Conservation (phyloP, 2,329 filamentous ascomycete genomes). For the Davidsoniella virescens region DNA sequence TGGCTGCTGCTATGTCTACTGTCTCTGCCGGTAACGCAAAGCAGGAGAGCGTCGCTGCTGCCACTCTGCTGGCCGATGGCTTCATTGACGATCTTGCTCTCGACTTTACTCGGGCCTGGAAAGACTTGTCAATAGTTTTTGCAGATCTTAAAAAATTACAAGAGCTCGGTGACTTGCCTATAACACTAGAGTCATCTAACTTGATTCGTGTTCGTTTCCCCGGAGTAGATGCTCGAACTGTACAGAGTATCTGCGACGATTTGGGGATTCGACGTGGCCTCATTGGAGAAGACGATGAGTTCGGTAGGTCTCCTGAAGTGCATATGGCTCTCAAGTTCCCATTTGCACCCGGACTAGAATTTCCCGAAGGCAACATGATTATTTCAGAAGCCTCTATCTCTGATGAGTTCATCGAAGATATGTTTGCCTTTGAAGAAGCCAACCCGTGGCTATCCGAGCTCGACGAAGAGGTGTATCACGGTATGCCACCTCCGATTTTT, state of each 20-base stretch:
- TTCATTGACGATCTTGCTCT: conserved; percentile 71
- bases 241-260: conserved; percentile 73
- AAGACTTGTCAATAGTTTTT: conserved; percentile 64
- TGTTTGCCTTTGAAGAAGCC: conserved; percentile 26
- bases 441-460: conserved; percentile 31
- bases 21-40: conserved; percentile 6
- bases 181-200: conserved; percentile 51
- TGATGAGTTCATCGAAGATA: conserved; percentile 24
- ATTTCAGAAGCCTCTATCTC: no score
- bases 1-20: conserved; percentile 34
- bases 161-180: conserved; percentile 65
- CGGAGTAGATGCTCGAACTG: conserved; percentile 68
- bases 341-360: conserved; percentile 47
- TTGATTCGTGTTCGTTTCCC: conserved; percentile 73
- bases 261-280: conserved; percentile 68
- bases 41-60: conserved; percentile 24
- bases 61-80: conserved; percentile 64
- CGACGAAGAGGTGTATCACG: conserved; percentile 32
- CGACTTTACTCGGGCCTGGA: conserved; percentile 75
- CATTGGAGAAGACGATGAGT: conserved; percentile 60
- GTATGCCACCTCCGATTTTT: conserved; percentile 26
- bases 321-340: conserved; percentile 70
- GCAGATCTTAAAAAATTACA: conserved; percentile 69
- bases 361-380: conserved; percentile 14
- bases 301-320: conserved; percentile 49